phyloP scores from a whole-genome alignment of 805 yeast species.

The Kluyveromyces dobzhanskii region DNA sequence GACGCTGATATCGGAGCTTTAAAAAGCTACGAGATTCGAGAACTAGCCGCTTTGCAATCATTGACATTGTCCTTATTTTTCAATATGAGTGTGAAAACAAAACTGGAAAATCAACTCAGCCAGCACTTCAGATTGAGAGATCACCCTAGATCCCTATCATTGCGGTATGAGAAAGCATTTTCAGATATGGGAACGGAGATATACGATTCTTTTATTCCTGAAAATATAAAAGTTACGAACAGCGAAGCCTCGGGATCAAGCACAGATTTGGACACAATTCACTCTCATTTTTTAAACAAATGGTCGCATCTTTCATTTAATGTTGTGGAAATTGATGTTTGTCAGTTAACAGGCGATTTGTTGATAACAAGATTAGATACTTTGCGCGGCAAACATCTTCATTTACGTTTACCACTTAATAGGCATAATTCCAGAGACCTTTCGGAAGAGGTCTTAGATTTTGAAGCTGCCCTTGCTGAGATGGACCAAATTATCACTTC shows the following conservation, averaged over 20 bases:
- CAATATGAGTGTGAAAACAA: conserved; percentile 8
- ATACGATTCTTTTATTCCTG: conserved; percentile 10
- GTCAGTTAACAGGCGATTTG: conserved; percentile 50
- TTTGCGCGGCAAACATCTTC: conserved; percentile 31
- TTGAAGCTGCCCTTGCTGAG: conserved; percentile 38
- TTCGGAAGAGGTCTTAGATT: conserved; percentile 35
- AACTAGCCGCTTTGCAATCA: conserved; percentile 17
- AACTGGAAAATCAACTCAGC: conserved; percentile 3
- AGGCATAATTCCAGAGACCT: conserved; percentile 39
- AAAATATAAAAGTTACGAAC: conserved; percentile 5
- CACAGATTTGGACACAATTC: conserved; percentile 4
- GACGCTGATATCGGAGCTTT: conserved; percentile 9
- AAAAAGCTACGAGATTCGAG: conserved; percentile 13
- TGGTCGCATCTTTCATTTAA: conserved; percentile 11
- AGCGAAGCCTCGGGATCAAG: conserved; percentile 4
- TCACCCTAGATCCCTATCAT: conserved; percentile 15
- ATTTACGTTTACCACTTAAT: conserved; percentile 52
- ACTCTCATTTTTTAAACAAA: conserved; percentile 5
- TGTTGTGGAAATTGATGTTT: conserved; percentile 51
- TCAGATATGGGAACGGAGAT: conserved; percentile 12
- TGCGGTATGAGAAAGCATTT: conserved; percentile 17
- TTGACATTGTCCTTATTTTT: conserved; percentile 15
- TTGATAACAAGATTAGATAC: conserved; percentile 40
- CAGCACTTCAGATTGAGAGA: conserved; percentile 15
- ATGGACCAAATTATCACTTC: conserved; percentile 44